phyloP scores from a whole-genome alignment of 2,329 filamentous ascomycete species.

The Aspergillus melleus region DNA sequence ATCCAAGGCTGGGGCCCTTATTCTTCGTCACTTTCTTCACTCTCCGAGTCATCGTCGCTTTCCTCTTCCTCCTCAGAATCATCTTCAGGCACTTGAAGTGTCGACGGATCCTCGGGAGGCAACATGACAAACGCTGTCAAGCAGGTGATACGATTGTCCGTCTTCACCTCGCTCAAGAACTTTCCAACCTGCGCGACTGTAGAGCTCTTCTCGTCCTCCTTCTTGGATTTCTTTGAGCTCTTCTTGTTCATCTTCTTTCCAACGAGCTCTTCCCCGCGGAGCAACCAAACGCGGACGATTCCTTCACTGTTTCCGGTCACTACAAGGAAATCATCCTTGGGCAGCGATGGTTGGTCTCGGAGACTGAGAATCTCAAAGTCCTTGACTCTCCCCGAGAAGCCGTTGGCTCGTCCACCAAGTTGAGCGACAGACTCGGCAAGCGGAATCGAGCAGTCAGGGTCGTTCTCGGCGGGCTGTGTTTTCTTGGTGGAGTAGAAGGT shows the following conservation, averaged over 20 bases:
- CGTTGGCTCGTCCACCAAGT: slow-evolving; percentile 70
- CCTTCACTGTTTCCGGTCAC: slow-evolving; percentile 84
- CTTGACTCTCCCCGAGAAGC: slow-evolving; percentile 75
- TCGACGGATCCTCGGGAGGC: slow-evolving; percentile 54
- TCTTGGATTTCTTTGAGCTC: slow-evolving; percentile 14
- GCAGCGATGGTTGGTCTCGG: slow-evolving; percentile 34
- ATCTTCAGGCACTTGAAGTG: slow-evolving; percentile 50
- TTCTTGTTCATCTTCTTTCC: slow-evolving; percentile 18
- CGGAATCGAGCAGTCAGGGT: slow-evolving; percentile 58
- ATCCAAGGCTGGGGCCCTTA: slow-evolving; percentile 8
- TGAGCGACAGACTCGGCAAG: slow-evolving; percentile 66
- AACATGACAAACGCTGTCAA: slow-evolving; percentile 84
- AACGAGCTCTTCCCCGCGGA: slow-evolving; percentile 43
- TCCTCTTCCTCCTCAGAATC: slow-evolving; percentile 27
- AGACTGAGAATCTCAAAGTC: slow-evolving; percentile 71
- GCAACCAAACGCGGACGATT: slow-evolving; percentile 72
- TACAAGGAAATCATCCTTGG: slow-evolving; percentile 54
- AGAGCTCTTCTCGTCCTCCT: slow-evolving; percentile 19
- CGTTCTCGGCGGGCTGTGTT: slow-evolving; percentile 40
- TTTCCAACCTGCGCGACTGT: slow-evolving; percentile 56
- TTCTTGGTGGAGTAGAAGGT: slow-evolving; percentile 74
- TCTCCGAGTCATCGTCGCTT: slow-evolving; percentile 20
- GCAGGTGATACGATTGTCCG: slow-evolving; percentile 86
- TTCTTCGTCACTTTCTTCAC: slow-evolving; percentile 31
- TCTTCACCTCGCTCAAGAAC: slow-evolving; percentile 76